Evolutionary conservation across 1,284 basidiomycete genomes (phyloP), one percentile per base, ranked within the genome.

Genomic region (Cutaneotrichosporon sp.): DNA sequence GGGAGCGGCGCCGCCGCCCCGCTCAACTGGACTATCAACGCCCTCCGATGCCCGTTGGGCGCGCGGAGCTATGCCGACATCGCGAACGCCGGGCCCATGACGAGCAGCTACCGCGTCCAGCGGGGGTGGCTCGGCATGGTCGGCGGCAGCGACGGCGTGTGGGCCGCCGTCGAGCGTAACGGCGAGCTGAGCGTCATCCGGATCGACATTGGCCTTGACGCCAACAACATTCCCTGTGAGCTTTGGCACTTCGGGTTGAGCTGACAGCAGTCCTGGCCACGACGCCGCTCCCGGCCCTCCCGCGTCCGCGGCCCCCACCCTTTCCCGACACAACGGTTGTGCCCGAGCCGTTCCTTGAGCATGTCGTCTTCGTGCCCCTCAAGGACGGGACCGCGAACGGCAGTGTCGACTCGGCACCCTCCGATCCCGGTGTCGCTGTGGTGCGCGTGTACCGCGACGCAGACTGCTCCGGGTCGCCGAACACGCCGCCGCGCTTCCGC

Each of bases 91-190:
- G 63, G 58, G 1, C 62, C 59, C 0, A 27, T 46, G 20, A 51
- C 29, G 3, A 42, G 45, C n/a, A 36, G 38, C 8, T 58, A 49
- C 42, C 53, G 54, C 18, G 66, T 66, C 11, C 52, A 64, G 36
- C 65, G 64, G 31, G 76, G 73, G 1, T 78, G 76, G 76, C 63
- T 74, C 45, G 72, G 69, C 2, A 55, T 69, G 38, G 69, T 74
- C 10, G 58, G 57, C 5, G 70, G 66, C 1, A 70, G 67, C 57
- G 57, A 71, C 24, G 73, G 69, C 11, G 70, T 75, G 4, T 78
- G 76, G 76, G 65, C 68, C 0, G 75, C 68, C 0, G 68, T 71
- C 36, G 71, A 72, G 54, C 54, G 43, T 6, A 65, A 66, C n/a
- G 70, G 67, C 14, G 65, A 70, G 45, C 50, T 67, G 1, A 61